A percentile compares a stretch with the other conserved stretches of the same genome.
Evolutionary conservation across 2,329 filamentous ascomycete species (phyloP).

Genomic region (Scytalidium lignicola): DNA sequence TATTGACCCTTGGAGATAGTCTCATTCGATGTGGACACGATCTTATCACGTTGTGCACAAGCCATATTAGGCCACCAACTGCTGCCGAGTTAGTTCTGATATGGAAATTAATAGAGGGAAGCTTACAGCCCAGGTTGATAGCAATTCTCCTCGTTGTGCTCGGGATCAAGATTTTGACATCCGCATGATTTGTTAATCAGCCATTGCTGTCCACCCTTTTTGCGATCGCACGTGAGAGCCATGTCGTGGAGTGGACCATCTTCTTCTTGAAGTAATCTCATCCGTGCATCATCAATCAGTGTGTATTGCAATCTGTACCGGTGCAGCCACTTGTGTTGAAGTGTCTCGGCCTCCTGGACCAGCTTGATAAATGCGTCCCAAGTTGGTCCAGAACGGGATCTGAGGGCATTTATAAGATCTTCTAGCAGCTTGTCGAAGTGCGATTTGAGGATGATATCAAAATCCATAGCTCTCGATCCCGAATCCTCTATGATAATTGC

Average conservation of each 20-base stretch:
- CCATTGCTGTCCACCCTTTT: slow-evolving; percentile 1
- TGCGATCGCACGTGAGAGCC: not conserved
- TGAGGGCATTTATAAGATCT: slow-evolving; percentile 7
- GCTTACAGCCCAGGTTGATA: slow-evolving; percentile 47
- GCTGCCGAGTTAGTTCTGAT: slow-evolving; percentile 13
- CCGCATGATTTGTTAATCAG: slow-evolving; percentile 3
- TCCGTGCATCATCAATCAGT: slow-evolving; percentile 13
- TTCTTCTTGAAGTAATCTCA: slow-evolving; percentile 10
- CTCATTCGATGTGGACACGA: slow-evolving; percentile 40
- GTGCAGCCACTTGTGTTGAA: slow-evolving; percentile 16
- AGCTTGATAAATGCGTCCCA: not conserved
- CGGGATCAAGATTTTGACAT: slow-evolving; percentile 19
- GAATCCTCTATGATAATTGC: slow-evolving; percentile 1
- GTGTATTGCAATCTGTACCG: slow-evolving; percentile 12
- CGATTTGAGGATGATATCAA: slow-evolving; percentile 8
- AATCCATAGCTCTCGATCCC: not conserved
- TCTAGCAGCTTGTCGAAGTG: slow-evolving; percentile 16
- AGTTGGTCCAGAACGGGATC: not conserved
- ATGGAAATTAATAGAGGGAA: not conserved
- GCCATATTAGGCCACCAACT: slow-evolving; percentile 56
- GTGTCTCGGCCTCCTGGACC: slow-evolving; percentile 6
- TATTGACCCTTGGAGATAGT: slow-evolving; percentile 42
- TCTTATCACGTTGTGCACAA: slow-evolving; percentile 51
- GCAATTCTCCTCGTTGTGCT: slow-evolving; percentile 34
- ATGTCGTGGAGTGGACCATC: slow-evolving; percentile 5